Conservation (phyloP, 2,329 filamentous ascomycete genomes). For the Colletotrichum magnum region DNA sequence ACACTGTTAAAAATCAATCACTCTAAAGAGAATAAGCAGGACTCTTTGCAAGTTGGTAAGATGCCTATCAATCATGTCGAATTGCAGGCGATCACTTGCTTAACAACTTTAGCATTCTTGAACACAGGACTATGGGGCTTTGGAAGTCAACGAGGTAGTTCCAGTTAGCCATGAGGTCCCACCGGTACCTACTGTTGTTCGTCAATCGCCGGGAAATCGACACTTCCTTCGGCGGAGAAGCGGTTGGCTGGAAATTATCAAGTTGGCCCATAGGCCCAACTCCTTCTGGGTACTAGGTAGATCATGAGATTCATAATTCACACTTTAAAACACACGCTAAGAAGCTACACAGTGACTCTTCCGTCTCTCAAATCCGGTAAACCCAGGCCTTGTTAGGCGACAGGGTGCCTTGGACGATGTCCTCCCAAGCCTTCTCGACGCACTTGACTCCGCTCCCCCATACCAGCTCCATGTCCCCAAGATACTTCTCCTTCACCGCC, state of each 20-base stretch:
- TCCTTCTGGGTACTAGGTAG: too few relatives aligned
- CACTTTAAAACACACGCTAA: too few relatives aligned
- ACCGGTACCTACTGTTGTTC: too few relatives aligned
- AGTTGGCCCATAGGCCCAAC: too few relatives aligned
- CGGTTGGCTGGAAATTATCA: too few relatives aligned
- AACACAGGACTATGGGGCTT: not conserved
- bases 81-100: not conserved
- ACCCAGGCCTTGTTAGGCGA: constrained; percentile 22
- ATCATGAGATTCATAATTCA: not conserved
- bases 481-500: constrained; percentile 13
- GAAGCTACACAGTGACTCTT: not conserved
- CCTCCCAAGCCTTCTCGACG: constrained; percentile 29
- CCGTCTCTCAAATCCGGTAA: constrained; percentile 3
- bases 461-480: constrained; percentile 18
- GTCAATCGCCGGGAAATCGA: too few relatives aligned
- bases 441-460: constrained; percentile 31
- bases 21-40: too few relatives aligned
- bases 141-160: not conserved
- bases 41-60: too few relatives aligned
- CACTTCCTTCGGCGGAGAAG: too few relatives aligned
- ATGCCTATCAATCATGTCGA: not conserved
- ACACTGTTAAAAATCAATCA: too few relatives aligned
- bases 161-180: not conserved
- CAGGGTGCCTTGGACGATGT: constrained; percentile 24
- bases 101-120: not conserved